Conservation (phyloP, 176 grass and related monocot genomes). For the Eleusine indica region DNA sequence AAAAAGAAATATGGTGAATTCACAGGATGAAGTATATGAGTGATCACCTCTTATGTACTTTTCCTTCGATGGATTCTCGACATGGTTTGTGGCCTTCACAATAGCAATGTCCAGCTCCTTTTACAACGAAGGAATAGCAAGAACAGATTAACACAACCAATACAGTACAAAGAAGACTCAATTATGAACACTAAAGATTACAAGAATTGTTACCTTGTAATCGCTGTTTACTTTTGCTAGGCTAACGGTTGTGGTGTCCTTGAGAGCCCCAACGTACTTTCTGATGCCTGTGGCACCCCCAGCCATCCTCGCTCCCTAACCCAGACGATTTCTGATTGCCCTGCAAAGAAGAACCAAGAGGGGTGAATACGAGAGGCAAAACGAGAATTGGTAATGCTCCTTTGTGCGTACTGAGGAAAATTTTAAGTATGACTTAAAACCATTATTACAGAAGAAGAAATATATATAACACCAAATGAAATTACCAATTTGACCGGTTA, state of each 20-base stretch:
- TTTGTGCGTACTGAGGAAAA: background rate
- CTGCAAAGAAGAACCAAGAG: background rate
- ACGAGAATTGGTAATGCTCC: background rate
- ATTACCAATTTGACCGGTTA: no score
- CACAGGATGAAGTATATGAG: background rate
- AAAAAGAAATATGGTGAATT: background rate
- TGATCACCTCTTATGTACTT: slow-evolving; percentile 80
- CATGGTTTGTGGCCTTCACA: slow-evolving; percentile 95
- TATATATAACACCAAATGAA: background rate
- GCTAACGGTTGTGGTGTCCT: slow-evolving; percentile 88
- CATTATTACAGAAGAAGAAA: background rate
- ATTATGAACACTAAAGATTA: background rate
- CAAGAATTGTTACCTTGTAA: slow-evolving; percentile 66
- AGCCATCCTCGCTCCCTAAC: slow-evolving; percentile 53
- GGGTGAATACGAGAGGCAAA: background rate
- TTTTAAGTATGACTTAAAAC: background rate
- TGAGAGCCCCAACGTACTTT: slow-evolving; percentile 88
- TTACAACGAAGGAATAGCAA: slow-evolving; percentile 7
- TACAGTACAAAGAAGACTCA: background rate
- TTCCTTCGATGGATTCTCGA: slow-evolving; percentile 73
- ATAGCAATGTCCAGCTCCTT: slow-evolving; percentile 92
- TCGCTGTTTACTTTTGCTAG: slow-evolving; percentile 98
- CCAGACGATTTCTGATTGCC: background rate
- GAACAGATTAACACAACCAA: background rate
- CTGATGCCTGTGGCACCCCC: slow-evolving; percentile 77